phyloP scores from a whole-genome alignment of 495 filamentous ascomycete genomes.

The Glonium stellatum region DNA sequence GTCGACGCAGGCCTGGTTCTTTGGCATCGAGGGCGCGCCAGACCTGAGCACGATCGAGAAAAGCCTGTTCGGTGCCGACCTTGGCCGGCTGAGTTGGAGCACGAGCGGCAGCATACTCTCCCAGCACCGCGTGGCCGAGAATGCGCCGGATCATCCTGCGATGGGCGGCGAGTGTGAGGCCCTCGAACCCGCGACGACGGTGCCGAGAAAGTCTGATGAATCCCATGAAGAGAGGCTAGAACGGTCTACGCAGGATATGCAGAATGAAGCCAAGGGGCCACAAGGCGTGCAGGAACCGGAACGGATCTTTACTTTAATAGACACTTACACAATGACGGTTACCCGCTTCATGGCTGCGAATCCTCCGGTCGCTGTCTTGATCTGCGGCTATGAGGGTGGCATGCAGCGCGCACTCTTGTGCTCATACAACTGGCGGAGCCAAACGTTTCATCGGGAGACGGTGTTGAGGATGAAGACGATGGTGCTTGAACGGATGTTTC shows the following conservation, averaged over 20 bases:
- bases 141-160: not conserved
- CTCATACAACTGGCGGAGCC: slow-evolving; percentile 26
- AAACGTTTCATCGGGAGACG: slow-evolving; percentile 28
- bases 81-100: slow-evolving; percentile 29
- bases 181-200: not conserved
- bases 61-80: slow-evolving; percentile 29
- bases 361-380: slow-evolving; percentile 36
- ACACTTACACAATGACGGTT: slow-evolving; percentile 34
- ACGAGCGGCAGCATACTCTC: slow-evolving; percentile 26
- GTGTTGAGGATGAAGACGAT: slow-evolving; percentile 31
- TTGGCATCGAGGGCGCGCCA: slow-evolving; percentile 37
- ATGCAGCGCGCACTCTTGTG: slow-evolving; percentile 40
- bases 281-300: not conserved
- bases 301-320: slow-evolving; percentile 30
- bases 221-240: slow-evolving; percentile 4
- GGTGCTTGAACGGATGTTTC: slow-evolving; percentile 14
- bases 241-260: not conserved
- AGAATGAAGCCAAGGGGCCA: not conserved
- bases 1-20: slow-evolving; percentile 33
- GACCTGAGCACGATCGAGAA: slow-evolving; percentile 30
- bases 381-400: slow-evolving; percentile 39
- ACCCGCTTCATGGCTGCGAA: slow-evolving; percentile 35
- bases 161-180: slow-evolving; percentile 14
- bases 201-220: not conserved
- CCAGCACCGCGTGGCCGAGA: slow-evolving; percentile 8